These are phyloP conservation scores for Nannizziopsis arthrosporioides DNA, from an alignment of 2,329 filamentous ascomycete genomes.

Conservation along the genomic window DNA sequence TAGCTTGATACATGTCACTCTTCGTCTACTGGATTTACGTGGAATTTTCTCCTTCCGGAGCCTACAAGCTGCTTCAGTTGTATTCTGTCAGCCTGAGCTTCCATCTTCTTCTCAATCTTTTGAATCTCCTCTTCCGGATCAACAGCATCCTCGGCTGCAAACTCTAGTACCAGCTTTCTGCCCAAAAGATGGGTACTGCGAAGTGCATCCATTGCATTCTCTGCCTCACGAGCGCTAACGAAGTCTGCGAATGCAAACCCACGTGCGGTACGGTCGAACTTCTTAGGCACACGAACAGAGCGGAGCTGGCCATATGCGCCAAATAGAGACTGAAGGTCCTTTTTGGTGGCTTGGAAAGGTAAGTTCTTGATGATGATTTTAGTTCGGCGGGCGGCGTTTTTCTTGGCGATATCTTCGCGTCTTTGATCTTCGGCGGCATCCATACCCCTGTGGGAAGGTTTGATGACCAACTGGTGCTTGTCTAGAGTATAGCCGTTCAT, in stretches of 20 bases:
- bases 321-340: constrained; percentile 77
- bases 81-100: constrained; percentile 79
- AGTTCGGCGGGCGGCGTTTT: constrained; percentile 61
- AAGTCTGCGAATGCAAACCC: constrained; percentile 98
- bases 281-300: constrained; percentile 87
- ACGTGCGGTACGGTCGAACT: constrained; percentile 76
- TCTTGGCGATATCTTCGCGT: constrained; percentile 72
- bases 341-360: constrained; percentile 89
- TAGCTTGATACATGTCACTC: constrained; percentile 12
- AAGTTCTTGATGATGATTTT: constrained; percentile 98
- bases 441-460: constrained; percentile 64
- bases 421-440: constrained; percentile 33
- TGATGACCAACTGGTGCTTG: constrained; percentile 71
- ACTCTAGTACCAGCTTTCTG: constrained; percentile 78
- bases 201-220: constrained; percentile 80
- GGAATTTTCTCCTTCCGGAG: constrained; percentile 74
- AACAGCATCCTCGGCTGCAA: constrained; percentile 73
- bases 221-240: constrained; percentile 76
- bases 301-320: constrained; percentile 83
- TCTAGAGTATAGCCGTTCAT: constrained; percentile 88
- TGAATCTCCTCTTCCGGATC: constrained; percentile 93
- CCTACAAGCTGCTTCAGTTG: constrained; percentile 79
- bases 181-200: constrained; percentile 89
- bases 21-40: constrained; percentile 59
- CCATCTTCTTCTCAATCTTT: constrained; percentile 94